Percentiles rank a stretch among this genome's conserved stretches.
phyloP scores from a whole-genome alignment of 306 rosid species.

The Arachis stenosperma region DNA sequence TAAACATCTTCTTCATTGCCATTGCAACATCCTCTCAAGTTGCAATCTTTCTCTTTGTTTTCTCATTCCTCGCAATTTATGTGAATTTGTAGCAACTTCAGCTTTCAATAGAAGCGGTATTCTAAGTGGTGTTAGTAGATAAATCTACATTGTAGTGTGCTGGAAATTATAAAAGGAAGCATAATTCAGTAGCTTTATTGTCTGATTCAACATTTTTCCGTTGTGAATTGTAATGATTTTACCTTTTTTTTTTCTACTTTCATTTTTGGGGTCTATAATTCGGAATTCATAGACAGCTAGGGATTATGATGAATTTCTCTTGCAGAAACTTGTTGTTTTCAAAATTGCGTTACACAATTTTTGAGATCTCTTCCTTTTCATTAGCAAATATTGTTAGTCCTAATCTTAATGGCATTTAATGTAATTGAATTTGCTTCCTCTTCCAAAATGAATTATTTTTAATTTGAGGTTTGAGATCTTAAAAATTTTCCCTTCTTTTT shows the following conservation, averaged over 20 bases:
- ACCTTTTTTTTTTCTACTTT: slow-evolving; percentile 15
- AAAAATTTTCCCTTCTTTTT: slow-evolving; percentile 5
- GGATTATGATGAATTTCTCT: slow-evolving; percentile 31
- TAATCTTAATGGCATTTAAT: slow-evolving; percentile 27
- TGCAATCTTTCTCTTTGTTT: not conserved
- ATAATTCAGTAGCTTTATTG: slow-evolving; percentile 9
- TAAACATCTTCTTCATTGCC: slow-evolving; percentile 29
- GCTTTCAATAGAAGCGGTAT: slow-evolving; percentile 28
- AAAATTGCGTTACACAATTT: slow-evolving; percentile 1
- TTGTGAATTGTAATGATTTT: not conserved
- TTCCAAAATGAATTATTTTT: slow-evolving; percentile 22
- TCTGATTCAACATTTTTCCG: slow-evolving; percentile 1
- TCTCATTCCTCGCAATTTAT: slow-evolving; percentile 3
- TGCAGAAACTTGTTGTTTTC: slow-evolving; percentile 27
- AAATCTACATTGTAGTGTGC: slow-evolving; percentile 15
- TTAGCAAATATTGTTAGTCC: slow-evolving; percentile 26
- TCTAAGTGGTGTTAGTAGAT: slow-evolving; percentile 19
- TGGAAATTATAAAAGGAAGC: slow-evolving; percentile 32
- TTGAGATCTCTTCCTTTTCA: slow-evolving; percentile 4
- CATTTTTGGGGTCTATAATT: slow-evolving; percentile 19
- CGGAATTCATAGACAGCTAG: slow-evolving; percentile 5
- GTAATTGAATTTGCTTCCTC: slow-evolving; percentile 28
- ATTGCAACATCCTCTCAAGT: slow-evolving; percentile 22
- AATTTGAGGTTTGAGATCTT: slow-evolving; percentile 43
- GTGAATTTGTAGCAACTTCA: not conserved